phyloP scores from a whole-genome alignment of 1,284 basidiomycete genomes.

The Apiotrichum gamsii region DNA sequence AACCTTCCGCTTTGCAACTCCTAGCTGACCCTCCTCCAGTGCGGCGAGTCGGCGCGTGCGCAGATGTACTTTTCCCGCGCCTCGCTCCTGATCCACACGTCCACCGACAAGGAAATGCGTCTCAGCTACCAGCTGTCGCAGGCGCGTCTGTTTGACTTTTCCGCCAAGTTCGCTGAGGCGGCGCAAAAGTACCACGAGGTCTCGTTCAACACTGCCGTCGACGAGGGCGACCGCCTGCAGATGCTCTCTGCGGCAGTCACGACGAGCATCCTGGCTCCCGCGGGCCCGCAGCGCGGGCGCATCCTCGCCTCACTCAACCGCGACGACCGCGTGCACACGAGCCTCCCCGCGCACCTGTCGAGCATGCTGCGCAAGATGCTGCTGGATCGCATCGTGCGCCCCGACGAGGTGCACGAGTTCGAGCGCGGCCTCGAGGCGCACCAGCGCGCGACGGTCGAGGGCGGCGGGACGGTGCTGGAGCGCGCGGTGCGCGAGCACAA shows the following conservation, averaged over 20 bases:
- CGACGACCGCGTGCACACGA: constrained; percentile 80
- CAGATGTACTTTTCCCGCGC: constrained; percentile 96
- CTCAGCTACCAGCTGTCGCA: constrained; percentile 75
- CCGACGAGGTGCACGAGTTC: constrained; percentile 82
- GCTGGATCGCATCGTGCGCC: constrained; percentile 87
- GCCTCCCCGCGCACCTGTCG: constrained; percentile 49
- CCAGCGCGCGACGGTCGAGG: constrained; percentile 77
- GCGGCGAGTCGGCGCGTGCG: constrained; percentile 61
- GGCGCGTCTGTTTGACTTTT: constrained; percentile 87
- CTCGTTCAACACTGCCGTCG: constrained; percentile 77
- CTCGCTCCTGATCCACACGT: constrained; percentile 74
- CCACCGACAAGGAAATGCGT: constrained; percentile 66
- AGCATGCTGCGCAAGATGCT: constrained; percentile 96
- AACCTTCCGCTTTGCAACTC: too few species aligned
- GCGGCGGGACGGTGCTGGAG: constrained; percentile 86
- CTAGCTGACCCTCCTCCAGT: constrained; percentile 24
- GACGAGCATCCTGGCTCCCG: constrained; percentile 92
- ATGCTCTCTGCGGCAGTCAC: constrained; percentile 90
- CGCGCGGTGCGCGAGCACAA: constrained; percentile 98
- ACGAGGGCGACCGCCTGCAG: constrained; percentile 78
- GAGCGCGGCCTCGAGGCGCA: constrained; percentile 81
- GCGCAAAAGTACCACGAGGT: constrained; percentile 90
- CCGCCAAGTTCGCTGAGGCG: constrained; percentile 89
- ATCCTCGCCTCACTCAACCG: constrained; percentile 85
- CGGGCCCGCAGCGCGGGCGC: constrained; percentile 89